Percentiles rank a stretch among this genome's conserved stretches.
Evolutionary conservation across 257 asterid species (phyloP).

Genomic region (Solanum paucissectum): DNA sequence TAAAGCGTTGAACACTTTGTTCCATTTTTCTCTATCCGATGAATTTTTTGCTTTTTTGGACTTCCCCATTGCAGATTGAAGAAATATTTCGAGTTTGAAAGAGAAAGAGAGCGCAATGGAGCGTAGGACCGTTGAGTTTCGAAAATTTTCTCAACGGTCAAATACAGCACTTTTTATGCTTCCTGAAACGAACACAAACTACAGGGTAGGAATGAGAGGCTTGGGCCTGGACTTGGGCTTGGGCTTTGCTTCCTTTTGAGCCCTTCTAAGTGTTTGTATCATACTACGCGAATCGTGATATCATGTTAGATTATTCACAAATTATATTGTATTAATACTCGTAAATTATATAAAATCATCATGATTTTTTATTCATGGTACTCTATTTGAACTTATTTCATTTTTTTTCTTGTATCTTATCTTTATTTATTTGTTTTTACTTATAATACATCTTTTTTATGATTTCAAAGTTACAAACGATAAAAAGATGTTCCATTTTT

Average conservation of each 20-base stretch:
- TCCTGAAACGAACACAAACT: not conserved
- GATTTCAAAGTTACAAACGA: not conserved
- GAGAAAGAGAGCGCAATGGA: not conserved
- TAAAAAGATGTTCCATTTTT: too few relatives aligned
- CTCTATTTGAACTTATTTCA: not conserved
- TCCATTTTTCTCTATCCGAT: conserved; percentile 44
- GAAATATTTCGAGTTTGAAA: not conserved
- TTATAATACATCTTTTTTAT: too few relatives aligned
- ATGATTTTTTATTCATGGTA: too few relatives aligned
- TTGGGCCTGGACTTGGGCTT: not conserved
- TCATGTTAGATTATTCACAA: not conserved
- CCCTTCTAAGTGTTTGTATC: not conserved
- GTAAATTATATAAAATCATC: too few relatives aligned
- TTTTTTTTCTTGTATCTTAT: too few relatives aligned
- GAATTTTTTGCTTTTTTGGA: conserved; percentile 13
- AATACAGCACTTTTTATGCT: not conserved
- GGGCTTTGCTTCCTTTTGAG: not conserved
- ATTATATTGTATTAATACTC: not conserved
- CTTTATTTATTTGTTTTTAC: too few relatives aligned
- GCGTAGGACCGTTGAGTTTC: conserved; percentile 3
- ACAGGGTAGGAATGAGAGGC: not conserved
- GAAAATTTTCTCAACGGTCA: conserved; percentile 17
- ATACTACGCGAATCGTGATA: too few relatives aligned
- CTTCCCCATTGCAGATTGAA: conserved; percentile 37
- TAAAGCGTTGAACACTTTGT: conserved; percentile 31